These are phyloP conservation scores for Coffea eugenioides DNA, from an alignment of 257 asterid genomes.

Conservation along the genomic window DNA sequence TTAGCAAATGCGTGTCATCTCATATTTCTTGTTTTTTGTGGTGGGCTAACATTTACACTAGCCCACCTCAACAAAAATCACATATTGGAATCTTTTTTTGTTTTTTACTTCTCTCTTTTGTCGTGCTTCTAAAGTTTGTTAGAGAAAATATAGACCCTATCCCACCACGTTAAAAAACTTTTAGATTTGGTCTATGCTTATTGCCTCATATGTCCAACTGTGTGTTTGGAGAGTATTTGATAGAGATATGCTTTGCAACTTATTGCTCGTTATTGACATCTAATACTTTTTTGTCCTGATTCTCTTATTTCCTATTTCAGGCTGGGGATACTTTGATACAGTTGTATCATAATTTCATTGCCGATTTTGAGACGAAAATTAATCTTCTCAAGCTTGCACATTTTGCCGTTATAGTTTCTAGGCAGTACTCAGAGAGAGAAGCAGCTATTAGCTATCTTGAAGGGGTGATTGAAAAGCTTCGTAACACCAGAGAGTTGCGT, in stretches of 20 bases:
- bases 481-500: slow-evolving; percentile 69
- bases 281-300: slow-evolving; percentile 17
- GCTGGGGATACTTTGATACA: slow-evolving; percentile 94
- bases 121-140: not conserved
- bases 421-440: slow-evolving; percentile 76
- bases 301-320: slow-evolving; percentile 38
- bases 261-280: not conserved
- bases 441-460: slow-evolving; percentile 82
- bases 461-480: slow-evolving; percentile 89
- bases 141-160: not conserved
- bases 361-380: slow-evolving; percentile 96
- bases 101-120: not conserved
- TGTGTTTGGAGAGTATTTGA: not conserved
- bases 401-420: slow-evolving; percentile 85
- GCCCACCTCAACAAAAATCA: not conserved
- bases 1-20: too few species aligned
- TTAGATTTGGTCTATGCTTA: not conserved
- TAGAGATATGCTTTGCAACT: not conserved
- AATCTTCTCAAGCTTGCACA: slow-evolving; percentile 98
- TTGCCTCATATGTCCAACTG: not conserved
- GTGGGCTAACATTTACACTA: too few species aligned
- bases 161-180: not conserved
- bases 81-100: not conserved
- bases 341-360: slow-evolving; percentile 81
- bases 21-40: too few species aligned